These are phyloP conservation scores for Paragyromitra xinjiangensis DNA, from an alignment of 495 filamentous ascomycete species.

Conservation along the genomic window DNA sequence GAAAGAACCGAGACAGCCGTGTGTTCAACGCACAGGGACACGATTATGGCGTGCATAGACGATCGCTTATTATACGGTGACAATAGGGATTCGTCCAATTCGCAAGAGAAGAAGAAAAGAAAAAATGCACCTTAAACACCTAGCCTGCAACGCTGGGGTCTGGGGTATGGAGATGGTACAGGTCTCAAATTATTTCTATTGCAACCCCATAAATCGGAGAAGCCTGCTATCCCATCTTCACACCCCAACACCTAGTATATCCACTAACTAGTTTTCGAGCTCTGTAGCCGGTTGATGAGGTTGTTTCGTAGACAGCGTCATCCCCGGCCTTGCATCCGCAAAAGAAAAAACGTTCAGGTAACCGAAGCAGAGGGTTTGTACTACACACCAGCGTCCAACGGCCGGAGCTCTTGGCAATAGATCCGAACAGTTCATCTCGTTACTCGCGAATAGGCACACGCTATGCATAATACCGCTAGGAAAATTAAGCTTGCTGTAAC, in stretches of 20 bases:
- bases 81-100: conserved; percentile 10
- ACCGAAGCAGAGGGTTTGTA: background rate
- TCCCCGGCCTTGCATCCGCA: conserved; percentile 1
- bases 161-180: too few species aligned
- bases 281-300: conserved; percentile 1
- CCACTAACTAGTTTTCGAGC: background rate
- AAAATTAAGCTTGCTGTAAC: background rate
- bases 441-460: background rate
- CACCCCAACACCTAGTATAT: background rate
- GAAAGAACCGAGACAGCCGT: conserved; percentile 7
- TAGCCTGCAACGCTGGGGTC: background rate
- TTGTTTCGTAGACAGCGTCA: conserved; percentile 1
- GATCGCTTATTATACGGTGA: background rate
- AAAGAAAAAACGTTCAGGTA: background rate
- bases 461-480: background rate
- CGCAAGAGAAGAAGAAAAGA: background rate
- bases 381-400: background rate
- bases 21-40: background rate
- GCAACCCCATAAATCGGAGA: too few species aligned
- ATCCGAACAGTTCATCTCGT: background rate
- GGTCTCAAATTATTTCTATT: too few species aligned
- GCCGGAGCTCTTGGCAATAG: background rate
- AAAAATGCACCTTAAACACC: background rate
- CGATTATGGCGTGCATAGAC: conserved; percentile 5
- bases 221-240: too few species aligned